A percentile compares a stretch with the other conserved stretches of the same genome.
These are phyloP conservation scores for Fusarium floridanum DNA, from an alignment of 2,329 filamentous ascomycete species.

Conservation along the genomic window DNA sequence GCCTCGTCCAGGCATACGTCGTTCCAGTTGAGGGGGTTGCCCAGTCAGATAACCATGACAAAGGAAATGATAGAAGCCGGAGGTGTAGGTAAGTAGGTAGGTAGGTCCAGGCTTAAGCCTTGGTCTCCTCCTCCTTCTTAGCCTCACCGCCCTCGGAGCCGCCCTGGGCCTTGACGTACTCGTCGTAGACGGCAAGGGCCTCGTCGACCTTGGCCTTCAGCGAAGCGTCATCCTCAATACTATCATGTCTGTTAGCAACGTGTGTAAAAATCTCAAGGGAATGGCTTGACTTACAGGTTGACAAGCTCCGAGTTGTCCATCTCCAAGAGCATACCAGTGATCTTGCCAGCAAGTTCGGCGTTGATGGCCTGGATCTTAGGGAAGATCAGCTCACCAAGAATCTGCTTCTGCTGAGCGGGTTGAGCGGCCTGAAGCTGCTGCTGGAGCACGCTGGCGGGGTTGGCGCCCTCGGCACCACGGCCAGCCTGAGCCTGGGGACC, in stretches of 20 bases:
- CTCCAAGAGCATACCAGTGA: constrained; percentile 99
- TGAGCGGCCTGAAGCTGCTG: constrained; percentile 68
- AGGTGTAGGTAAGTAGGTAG: not conserved
- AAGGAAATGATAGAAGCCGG: constrained; percentile 44
- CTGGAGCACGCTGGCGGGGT: constrained; percentile 61
- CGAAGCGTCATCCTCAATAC: constrained; percentile 89
- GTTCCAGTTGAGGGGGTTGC: constrained; percentile 44
- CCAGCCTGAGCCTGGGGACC: constrained; percentile 51
- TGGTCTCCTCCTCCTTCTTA: constrained; percentile 64
- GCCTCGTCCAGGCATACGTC: constrained; percentile 40
- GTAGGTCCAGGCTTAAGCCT: constrained; percentile 52
- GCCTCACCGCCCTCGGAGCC: constrained; percentile 55
- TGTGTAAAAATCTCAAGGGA: constrained; percentile 27
- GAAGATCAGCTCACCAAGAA: constrained; percentile 97
- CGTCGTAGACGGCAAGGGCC: constrained; percentile 96
- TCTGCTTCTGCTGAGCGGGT: constrained; percentile 94
- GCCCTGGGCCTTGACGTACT: constrained; percentile 92
- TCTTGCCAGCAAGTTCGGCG: constrained; percentile 97
- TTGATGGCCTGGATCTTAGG: constrained; percentile 97
- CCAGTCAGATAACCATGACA: constrained; percentile 48
- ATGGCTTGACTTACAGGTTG: constrained; percentile 81
- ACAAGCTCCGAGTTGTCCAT: constrained; percentile 98
- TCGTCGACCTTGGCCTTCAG: constrained; percentile 97
- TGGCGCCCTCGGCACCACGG: constrained; percentile 56
- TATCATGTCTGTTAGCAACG: constrained; percentile 53